A percentile compares a stretch with the other conserved stretches of the same genome.
These are phyloP conservation scores for Colletotrichum tamarilloi DNA, from an alignment of 2,329 filamentous ascomycete species.

Conservation along the genomic window DNA sequence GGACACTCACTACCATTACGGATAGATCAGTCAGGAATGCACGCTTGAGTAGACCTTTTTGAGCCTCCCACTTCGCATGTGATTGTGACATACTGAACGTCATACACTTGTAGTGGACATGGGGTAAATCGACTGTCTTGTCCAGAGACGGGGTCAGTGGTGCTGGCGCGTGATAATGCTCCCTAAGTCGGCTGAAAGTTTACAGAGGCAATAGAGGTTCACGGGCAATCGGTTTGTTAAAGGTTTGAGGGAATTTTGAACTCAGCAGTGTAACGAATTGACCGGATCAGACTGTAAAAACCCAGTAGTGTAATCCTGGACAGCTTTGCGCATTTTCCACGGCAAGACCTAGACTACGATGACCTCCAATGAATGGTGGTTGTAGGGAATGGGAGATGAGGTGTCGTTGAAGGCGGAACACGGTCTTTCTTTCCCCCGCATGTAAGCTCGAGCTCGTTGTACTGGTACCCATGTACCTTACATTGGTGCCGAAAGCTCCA, in stretches of 20 bases:
- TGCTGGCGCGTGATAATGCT: neutral
- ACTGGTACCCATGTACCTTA: neutral
- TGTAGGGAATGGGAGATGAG: neutral
- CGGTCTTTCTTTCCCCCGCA: conserved; percentile 29
- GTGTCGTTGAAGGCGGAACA: neutral
- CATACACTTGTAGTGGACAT: neutral
- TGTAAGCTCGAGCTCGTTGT: conserved; percentile 8
- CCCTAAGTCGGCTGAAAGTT: neutral
- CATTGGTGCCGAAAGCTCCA: conserved; percentile 3
- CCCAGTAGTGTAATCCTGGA: neutral
- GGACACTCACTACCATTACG: neutral
- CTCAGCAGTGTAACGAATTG: neutral
- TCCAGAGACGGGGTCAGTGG: neutral
- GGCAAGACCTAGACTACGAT: neutral
- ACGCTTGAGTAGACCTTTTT: conserved; percentile 20
- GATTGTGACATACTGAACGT: neutral
- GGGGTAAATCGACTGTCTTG: neutral
- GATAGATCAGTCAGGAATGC: conserved; percentile 21
- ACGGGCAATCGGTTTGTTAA: neutral
- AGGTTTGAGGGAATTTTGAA: neutral
- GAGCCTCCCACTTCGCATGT: neutral
- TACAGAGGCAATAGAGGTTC: neutral
- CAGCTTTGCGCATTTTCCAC: neutral
- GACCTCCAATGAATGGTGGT: neutral
- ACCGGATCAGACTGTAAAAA: neutral